Base-by-base conservation (phyloP, 495 filamentous ascomycete species). In the Apodospora peruviana region DNA sequence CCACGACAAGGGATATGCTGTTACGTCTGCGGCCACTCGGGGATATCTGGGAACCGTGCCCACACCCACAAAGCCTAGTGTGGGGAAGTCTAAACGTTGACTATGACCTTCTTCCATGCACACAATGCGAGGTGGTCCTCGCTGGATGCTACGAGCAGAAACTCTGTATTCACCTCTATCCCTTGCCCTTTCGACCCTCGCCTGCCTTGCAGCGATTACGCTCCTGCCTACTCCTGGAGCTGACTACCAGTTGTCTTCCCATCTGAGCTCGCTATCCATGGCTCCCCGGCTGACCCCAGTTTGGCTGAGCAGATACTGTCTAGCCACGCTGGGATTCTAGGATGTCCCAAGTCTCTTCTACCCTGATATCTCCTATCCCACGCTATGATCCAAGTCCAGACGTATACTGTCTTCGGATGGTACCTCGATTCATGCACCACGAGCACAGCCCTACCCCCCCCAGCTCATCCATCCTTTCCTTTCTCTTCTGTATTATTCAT, bases 71-170 rank as follows among this genome's bases (percentile, higher is more conserved):
- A 32, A 32, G 14, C 27, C 44, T 45, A 35, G 44, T 58, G 49
- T 59, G 58, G 56, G 52, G 56, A 57, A 64, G 39, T 45, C 53
- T 58, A 55, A 57, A 57, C 56, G 34, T 55, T 50, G 45, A 61
- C 54, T 61, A 61, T 48, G 50, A 58, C 47, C 56, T 45, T 55
- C 51, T 55, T 60, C 60, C 57, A 64, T 66, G 62, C 65, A 62
- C 65, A 62, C 56, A 59, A 52, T 50, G 57, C 46, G 58, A 38
- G 53, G 52, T 57, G 16, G 45, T 43, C 43, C 40, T 43, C 41
- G 37, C 43, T 32, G 35, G n/a, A n/a, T 24, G 47, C 51, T 45
- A 42, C 43, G 52, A 23, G 50, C 49, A 43, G 59, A 53, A 54
- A 57, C 58, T 58, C 55, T 52, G 39, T n/a, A n/a, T 51, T 43